Evolutionary conservation across 2,329 filamentous ascomycete genomes (phyloP).

Genomic region (Seiridium unicorne): DNA sequence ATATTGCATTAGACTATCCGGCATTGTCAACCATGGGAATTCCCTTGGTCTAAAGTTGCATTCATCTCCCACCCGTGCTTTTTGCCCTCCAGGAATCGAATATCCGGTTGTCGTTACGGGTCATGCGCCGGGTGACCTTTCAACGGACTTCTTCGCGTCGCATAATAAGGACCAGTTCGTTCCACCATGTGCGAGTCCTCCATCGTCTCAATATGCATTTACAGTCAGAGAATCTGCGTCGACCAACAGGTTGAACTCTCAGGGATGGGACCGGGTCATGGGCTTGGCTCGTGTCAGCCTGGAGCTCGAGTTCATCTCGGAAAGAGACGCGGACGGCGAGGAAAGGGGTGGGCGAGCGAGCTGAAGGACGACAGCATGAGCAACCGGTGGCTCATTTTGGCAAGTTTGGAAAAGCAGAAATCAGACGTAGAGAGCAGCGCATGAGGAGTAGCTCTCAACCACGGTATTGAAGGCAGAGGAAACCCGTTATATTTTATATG

Average conservation of each 20-base stretch:
- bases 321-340: conserved; percentile 64
- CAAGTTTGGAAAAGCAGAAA: conserved; percentile 39
- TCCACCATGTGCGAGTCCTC: conserved; percentile 60
- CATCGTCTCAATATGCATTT: conserved; percentile 76
- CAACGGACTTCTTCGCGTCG: conserved; percentile 25
- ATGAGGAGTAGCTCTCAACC: too few relatives aligned
- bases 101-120: conserved; percentile 46
- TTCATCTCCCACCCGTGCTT: conserved; percentile 42
- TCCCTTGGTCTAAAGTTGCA: conserved; percentile 56
- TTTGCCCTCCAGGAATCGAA: conserved; percentile 23
- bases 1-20: conserved; percentile 68
- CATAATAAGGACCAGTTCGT: conserved; percentile 41
- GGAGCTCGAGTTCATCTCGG: conserved; percentile 64
- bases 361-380: conserved; percentile 61
- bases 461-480: too few relatives aligned
- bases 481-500: too few relatives aligned
- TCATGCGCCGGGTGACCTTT: conserved; percentile 63
- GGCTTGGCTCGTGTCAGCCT: conserved; percentile 66
- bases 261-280: conserved; percentile 36
- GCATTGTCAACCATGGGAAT: conserved; percentile 54
- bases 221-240: conserved; percentile 66
- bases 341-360: conserved; percentile 61
- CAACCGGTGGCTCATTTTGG: conserved; percentile 71
- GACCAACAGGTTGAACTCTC: conserved; percentile 64
- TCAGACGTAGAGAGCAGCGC: too few relatives aligned